Conservation (phyloP, 352 stramenopile species). For the Phytopythium ostracodes region DNA sequence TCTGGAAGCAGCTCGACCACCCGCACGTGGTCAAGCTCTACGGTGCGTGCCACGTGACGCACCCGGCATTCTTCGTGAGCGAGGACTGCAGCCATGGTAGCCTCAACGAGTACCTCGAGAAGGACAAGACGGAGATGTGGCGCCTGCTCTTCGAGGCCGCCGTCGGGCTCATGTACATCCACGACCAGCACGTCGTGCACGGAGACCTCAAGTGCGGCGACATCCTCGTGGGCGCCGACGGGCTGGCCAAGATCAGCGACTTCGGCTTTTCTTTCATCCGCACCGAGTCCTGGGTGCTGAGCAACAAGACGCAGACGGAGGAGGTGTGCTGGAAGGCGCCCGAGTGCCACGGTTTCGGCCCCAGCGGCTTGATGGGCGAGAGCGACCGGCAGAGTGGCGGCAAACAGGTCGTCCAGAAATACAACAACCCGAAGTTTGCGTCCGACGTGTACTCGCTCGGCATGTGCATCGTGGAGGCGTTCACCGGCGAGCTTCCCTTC, state of each 20-base stretch:
- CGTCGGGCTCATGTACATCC: conserved; percentile 6
- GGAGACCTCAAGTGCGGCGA: conserved; percentile 20
- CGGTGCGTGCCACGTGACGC: conserved; percentile 44
- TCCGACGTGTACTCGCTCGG: conserved; percentile 41
- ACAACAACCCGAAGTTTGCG: conserved; percentile 21
- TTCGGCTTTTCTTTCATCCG: conserved; percentile 15
- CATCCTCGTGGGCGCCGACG: conserved; percentile 13
- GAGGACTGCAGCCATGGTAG: conserved; percentile 25
- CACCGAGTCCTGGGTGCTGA: neutral
- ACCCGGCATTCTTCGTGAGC: conserved; percentile 30
- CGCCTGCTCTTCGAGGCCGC: conserved; percentile 8
- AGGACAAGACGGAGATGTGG: conserved; percentile 11
- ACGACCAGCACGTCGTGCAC: conserved; percentile 15
- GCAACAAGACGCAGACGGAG: conserved; percentile 1
- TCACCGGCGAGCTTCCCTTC: conserved; percentile 30
- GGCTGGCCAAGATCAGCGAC: conserved; percentile 14
- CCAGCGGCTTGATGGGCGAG: too few species aligned
- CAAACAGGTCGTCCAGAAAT: neutral
- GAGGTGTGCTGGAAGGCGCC: conserved; percentile 8
- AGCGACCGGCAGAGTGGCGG: conserved; percentile 15
- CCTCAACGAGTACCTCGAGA: conserved; percentile 18
- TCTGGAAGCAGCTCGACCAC: conserved; percentile 28
- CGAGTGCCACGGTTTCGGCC: conserved; percentile 5
- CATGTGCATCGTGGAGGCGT: conserved; percentile 41
- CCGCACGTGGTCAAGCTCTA: conserved; percentile 27